Base-by-base conservation (phyloP, 345 rosid genomes). In the Euphorbia lathyris region DNA sequence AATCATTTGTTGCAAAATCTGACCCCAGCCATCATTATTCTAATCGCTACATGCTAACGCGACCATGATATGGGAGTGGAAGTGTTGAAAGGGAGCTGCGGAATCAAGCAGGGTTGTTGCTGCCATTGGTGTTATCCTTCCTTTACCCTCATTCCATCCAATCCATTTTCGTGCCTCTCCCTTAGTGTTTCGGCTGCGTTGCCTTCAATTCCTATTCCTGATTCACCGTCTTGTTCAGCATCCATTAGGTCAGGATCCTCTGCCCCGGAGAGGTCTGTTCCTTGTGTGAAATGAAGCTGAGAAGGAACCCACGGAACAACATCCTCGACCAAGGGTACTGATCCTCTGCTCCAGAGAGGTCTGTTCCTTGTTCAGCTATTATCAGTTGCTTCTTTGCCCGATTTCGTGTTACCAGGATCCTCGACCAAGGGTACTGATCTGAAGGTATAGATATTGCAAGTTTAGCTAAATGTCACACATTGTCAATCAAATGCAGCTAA, bases 281-380 rank as follows among this genome's bases (percentile, higher is more conserved):
- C 52, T 19, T 22, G 57, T 23, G 71, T 48, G 8, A 34, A 0
- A 16, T 77, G 61, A 64, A 58, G 12, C 75, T 71, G 83, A 38
- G 74, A 78, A 23, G 86, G 81, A 74, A 77, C 77, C 91, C 91
- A 91, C 0, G 87, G 84, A 57, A 92, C 83, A 64, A 89, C 80
- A 1, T 92, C 93, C 78, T 77, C 72, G n/a, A n/a, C n/a, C n/a
- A n/a, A n/a, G n/a, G n/a, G n/a, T n/a, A n/a, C n/a, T n/a, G n/a
- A n/a, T n/a, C n/a, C n/a, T n/a, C n/a, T n/a, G n/a, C n/a, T n/a
- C n/a, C n/a, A n/a, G n/a, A n/a, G n/a, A n/a, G n/a, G n/a, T n/a
- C n/a, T n/a, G n/a, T n/a, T n/a, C n/a, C n/a, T n/a, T n/a, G n/a
- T n/a, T n/a, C n/a, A n/a, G 29, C 9, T 50, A 36, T 10, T 65